Evolutionary conservation across 2,329 filamentous ascomycete genomes (phyloP).

Genomic region (Aspergillus candidus): DNA sequence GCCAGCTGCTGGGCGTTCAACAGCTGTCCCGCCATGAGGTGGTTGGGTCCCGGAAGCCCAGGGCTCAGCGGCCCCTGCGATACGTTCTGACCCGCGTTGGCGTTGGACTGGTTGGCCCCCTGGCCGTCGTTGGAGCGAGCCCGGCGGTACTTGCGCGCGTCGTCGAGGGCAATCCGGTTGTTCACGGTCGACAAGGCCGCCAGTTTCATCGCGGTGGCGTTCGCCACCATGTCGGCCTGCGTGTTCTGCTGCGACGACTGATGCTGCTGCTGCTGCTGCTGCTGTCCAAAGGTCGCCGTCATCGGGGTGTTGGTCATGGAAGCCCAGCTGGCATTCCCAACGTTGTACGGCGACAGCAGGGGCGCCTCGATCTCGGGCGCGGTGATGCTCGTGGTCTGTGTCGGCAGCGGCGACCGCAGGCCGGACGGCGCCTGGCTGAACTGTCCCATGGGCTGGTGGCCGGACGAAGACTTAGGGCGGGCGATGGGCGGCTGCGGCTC

Average conservation of each 20-base stretch:
- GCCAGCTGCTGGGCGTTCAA: constrained; percentile 79
- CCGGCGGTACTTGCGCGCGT: constrained; percentile 92
- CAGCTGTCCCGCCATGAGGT: constrained; percentile 82
- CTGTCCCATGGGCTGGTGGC: constrained; percentile 81
- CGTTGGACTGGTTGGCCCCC: constrained; percentile 32
- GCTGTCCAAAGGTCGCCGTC: constrained; percentile 71
- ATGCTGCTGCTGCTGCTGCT: constrained; percentile 33
- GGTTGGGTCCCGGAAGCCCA: constrained; percentile 64
- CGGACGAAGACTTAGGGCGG: constrained; percentile 71
- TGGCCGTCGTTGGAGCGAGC: constrained; percentile 78
- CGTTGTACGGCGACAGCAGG: constrained; percentile 71
- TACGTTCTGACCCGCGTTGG: constrained; percentile 51
- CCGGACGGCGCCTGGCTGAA: constrained; percentile 78
- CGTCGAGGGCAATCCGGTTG: constrained; percentile 93
- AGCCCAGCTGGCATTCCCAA: constrained; percentile 88
- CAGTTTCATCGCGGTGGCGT: constrained; percentile 97
- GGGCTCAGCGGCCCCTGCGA: constrained; percentile 57
- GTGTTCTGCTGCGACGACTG: constrained; percentile 37
- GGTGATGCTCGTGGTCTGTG: constrained; percentile 78
- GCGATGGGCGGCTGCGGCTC: constrained; percentile 51
- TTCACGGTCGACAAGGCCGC: constrained; percentile 96
- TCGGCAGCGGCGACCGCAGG: constrained; percentile 74
- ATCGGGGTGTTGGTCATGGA: constrained; percentile 98
- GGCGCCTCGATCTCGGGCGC: constrained; percentile 72
- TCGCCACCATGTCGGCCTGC: constrained; percentile 96